Conservation (phyloP, 1,284 basidiomycete species). For the Melampsora abietis-canadensis region DNA sequence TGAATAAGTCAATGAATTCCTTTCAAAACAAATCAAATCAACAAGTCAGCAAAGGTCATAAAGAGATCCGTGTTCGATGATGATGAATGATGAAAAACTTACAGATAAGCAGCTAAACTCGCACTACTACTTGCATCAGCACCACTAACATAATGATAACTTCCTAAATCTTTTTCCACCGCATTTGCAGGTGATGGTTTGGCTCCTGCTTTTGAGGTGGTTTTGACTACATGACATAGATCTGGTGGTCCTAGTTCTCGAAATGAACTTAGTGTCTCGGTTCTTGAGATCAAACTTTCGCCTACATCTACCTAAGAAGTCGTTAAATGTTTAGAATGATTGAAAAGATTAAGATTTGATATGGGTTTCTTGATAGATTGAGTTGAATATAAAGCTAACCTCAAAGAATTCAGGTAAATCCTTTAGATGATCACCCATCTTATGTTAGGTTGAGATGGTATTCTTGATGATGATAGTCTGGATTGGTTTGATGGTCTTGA, state of each 20-base stretch:
- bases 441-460: neutral
- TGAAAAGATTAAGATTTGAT: neutral
- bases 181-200: conserved; percentile 71
- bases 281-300: conserved; percentile 81
- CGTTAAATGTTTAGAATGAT: conserved; percentile 17
- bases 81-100: neutral
- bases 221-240: conserved; percentile 88
- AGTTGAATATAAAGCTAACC: conserved; percentile 54
- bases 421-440: conserved; percentile 54
- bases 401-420: conserved; percentile 71
- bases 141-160: conserved; percentile 92
- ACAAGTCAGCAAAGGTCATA: neutral
- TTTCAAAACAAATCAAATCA: neutral
- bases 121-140: conserved; percentile 96
- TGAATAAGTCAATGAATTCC: conserved; percentile 88
- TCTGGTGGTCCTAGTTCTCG: conserved; percentile 96
- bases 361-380: neutral
- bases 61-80: neutral
- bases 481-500: no score
- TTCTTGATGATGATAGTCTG: no score
- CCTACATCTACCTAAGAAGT: conserved; percentile 75
- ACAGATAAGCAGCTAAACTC: conserved; percentile 89
- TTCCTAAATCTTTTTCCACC: conserved; percentile 65
- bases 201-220: conserved; percentile 67
- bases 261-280: conserved; percentile 88